Percentiles rank a stretch among this genome's conserved stretches.
These are phyloP conservation scores for Graphilbum fragrans DNA, from an alignment of 2,329 filamentous ascomycete genomes.

Conservation along the genomic window DNA sequence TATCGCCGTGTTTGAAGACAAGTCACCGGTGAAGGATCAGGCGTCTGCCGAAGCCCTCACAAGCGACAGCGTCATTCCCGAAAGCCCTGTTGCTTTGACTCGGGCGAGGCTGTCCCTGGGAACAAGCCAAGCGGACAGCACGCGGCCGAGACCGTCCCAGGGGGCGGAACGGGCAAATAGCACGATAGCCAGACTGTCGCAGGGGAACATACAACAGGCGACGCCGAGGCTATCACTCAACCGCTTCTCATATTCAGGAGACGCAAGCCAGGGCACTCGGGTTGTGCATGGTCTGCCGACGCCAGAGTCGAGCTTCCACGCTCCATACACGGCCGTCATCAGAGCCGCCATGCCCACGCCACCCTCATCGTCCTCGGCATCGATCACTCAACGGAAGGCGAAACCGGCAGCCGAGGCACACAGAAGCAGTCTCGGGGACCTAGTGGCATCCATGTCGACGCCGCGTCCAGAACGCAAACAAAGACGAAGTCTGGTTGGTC, in stretches of 20 bases:
- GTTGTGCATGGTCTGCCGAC: conserved; percentile 28
- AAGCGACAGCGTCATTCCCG: conserved; percentile 8
- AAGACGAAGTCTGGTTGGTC: conserved; percentile 5
- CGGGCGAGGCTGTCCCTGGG: no score
- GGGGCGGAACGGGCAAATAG: no score
- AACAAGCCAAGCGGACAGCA: no score
- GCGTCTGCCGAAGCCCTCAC: background rate
- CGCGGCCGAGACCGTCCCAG: no score
- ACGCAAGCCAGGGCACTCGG: conserved; percentile 5
- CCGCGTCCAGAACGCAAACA: conserved; percentile 6
- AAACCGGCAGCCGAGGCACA: background rate
- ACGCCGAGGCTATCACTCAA: background rate
- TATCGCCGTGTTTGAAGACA: conserved; percentile 24
- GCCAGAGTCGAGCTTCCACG: conserved; percentile 19
- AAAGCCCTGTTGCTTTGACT: conserved; percentile 3
- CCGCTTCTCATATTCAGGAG: conserved; percentile 11
- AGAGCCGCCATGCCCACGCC: background rate
- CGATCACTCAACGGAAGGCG: background rate
- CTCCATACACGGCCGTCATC: no score
- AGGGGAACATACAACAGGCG: background rate
- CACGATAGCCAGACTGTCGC: background rate
- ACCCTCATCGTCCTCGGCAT: background rate
- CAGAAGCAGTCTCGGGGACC: conserved; percentile 6
- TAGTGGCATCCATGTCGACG: conserved; percentile 3
- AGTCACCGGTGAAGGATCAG: conserved; percentile 9